Evolutionary conservation across 495 filamentous ascomycete species (phyloP), one percentile per base, ranked within the genome.

Genomic region (Aspergillus steynii): DNA sequence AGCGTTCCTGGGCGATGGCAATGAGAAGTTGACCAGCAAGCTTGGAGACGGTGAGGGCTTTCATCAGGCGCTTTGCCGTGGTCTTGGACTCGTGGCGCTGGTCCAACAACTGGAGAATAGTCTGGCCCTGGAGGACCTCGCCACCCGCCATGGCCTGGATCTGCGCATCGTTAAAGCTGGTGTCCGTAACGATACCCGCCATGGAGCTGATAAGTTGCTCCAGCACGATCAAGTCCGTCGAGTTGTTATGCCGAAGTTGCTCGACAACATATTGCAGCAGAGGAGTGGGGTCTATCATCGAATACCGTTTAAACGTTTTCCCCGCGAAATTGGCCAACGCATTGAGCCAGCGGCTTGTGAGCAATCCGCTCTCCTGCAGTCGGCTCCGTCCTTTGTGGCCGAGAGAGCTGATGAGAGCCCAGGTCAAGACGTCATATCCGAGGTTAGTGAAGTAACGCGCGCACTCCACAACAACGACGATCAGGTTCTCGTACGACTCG

Each of bases 381-480:
- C 92, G 84, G 60, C 88, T 89, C 65, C 91, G 82, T 61, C 86
- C 84, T 67, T 90, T 83, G 59, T 88, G 87, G 55, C 91, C 88
- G 48, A 94, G 80, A 0, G 88, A 86, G 67, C 86, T 92, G 71
- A 96, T 80, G n/a, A 96, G 80, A 46, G 86, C 85, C 90, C 93
- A 96, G 32, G 91, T 90, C 56, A 97, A 81, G 47, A 97, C 90
- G 70, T 99, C 96, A 68, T 96, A 97, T 1, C 88, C 94, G 29
- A 98, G 82, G 56, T 90, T 86, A 1, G 94, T 96, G 68, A 97
- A 97, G 66, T 97, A 96, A 63, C 90, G 88, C 32, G 90, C 92
- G 67, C 92, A 97, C 70, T 96, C 91, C 31, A 97, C 92, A 54
- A 99, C 89, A 8, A 89, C 89, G 59, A 96, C 91, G 59, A 94